Evolutionary conservation across 2,329 filamentous ascomycete genomes (phyloP), one percentile per base, ranked within the genome.

Genomic region (Aureobasidium sp.): DNA sequence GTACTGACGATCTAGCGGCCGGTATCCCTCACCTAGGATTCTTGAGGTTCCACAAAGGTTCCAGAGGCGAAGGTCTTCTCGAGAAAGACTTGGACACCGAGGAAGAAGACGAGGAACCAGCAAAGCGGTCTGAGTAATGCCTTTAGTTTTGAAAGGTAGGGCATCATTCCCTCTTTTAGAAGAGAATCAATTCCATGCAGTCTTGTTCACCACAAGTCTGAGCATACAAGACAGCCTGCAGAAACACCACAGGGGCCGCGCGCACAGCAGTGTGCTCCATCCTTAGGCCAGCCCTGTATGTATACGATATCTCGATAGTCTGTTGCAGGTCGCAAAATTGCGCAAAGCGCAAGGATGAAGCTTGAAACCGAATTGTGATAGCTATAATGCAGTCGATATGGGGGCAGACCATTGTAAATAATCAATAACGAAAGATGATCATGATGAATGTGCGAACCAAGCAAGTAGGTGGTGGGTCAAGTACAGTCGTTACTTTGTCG

Each of bases 21-120:
- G 17, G 9, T 6, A 10, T 57, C 15, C 53, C 41, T 44, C 53
- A 26, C n/a, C n/a, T 44, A 5, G 66, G 60, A 3, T 37, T 71
- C 62, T 41, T 73, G 34, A 71, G 71, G 50, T 66, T 64, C 47
- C 63, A 65, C 34, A 37, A 57, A 37, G 64, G 62, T 20, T 20
- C 23, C 39, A 34, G 62, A 59, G 60, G 62, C 9, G 46, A 48
- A 27, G 46, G 46, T 9, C 26, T 48, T 29, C 8, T 5, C 8
- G 62, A 34, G 53, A 42, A 15, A 27, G 47, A 23, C 2, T 1
- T 53, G 46, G 65, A 61, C 34, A 32, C 51, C 9, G 15, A 46
- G 52, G 60, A 57, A 44, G 10, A n/a, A 52, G n/a, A 52, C 2
- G 13, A 41, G 20, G 29, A 46, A 63, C 37, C 50, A n/a, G 27